Evolutionary conservation across 352 stramenopile genomes (phyloP).

Genomic region (Globisporangium cederbergense): DNA sequence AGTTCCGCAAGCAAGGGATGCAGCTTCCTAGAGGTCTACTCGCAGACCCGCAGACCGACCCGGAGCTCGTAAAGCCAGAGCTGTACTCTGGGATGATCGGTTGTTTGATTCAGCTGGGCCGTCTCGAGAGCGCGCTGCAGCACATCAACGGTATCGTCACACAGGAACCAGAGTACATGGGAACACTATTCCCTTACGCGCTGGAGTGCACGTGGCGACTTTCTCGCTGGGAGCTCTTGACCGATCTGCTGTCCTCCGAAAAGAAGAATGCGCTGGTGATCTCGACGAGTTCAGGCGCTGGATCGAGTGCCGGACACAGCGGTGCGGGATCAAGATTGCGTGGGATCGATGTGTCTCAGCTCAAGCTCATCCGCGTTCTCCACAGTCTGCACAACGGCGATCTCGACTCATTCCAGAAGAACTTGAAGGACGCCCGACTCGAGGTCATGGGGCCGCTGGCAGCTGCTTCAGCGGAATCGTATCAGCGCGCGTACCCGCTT

Average conservation of each 20-base stretch:
- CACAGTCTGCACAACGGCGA: slow-evolving; percentile 68
- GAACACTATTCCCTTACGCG: slow-evolving; percentile 76
- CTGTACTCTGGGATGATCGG: slow-evolving; percentile 82
- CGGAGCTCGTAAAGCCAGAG: slow-evolving; percentile 57
- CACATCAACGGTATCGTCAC: slow-evolving; percentile 86
- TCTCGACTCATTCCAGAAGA: slow-evolving; percentile 47
- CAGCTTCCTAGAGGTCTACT: slow-evolving; percentile 17
- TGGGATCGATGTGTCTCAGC: slow-evolving; percentile 64
- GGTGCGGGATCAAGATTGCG: slow-evolving; percentile 31
- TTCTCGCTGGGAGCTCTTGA: slow-evolving; percentile 76
- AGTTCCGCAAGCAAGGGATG: slow-evolving; percentile 10
- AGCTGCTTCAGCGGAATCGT: slow-evolving; percentile 70
- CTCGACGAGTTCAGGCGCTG: slow-evolving; percentile 20
- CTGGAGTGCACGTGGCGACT: slow-evolving; percentile 86
- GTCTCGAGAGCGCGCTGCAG: slow-evolving; percentile 79
- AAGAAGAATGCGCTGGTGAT: slow-evolving; percentile 63
- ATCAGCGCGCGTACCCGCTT: slow-evolving; percentile 71
- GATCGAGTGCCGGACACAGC: background rate
- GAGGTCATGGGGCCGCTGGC: slow-evolving; percentile 71
- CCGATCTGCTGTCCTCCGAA: slow-evolving; percentile 71
- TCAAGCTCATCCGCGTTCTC: slow-evolving; percentile 80
- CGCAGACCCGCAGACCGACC: slow-evolving; percentile 36
- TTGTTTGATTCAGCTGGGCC: slow-evolving; percentile 81
- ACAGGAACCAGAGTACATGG: slow-evolving; percentile 72
- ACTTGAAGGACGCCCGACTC: slow-evolving; percentile 58